Evolutionary conservation across 2,329 filamentous ascomycete genomes (phyloP).

Genomic region (Fonsecaea monophora): DNA sequence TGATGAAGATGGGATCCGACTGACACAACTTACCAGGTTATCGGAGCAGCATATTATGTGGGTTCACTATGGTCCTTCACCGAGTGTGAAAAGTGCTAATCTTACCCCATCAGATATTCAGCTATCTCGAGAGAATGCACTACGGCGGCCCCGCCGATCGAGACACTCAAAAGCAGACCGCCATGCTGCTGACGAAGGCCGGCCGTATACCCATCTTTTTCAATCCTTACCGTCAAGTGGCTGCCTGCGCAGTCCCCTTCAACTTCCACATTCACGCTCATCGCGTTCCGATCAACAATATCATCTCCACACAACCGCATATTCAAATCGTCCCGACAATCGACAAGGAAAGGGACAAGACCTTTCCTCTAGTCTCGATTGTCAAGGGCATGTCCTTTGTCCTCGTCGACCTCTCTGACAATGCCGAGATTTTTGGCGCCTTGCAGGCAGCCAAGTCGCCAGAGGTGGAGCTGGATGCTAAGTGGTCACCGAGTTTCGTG

Average conservation of each 20-base stretch:
- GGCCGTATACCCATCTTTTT: constrained; percentile 54
- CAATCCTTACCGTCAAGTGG: constrained; percentile 51
- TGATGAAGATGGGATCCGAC: not conserved
- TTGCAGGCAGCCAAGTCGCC: constrained; percentile 41
- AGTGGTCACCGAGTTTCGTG: constrained; percentile 42
- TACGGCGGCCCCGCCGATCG: constrained; percentile 29
- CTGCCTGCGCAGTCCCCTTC: constrained; percentile 71
- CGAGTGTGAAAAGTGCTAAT: not conserved
- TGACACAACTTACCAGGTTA: constrained; percentile 46
- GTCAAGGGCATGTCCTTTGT: constrained; percentile 72
- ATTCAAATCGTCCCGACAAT: constrained; percentile 40
- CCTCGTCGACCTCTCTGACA: constrained; percentile 44
- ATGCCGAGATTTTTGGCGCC: constrained; percentile 39
- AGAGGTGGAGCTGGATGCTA: constrained; percentile 42
- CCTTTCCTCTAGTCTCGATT: constrained; percentile 64
- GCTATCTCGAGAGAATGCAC: constrained; percentile 25
- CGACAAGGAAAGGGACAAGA: constrained; percentile 41
- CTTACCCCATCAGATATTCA: constrained; percentile 24
- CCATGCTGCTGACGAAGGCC: constrained; percentile 48
- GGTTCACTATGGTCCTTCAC: constrained; percentile 6
- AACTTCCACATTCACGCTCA: constrained; percentile 66
- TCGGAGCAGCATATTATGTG: constrained; percentile 63
- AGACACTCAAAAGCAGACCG: constrained; percentile 34
- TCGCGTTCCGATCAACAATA: constrained; percentile 42
- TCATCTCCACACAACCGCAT: constrained; percentile 42